Base-by-base conservation (phyloP, 192 early-diverging fungal species). In the Entomortierella parvispora region DNA sequence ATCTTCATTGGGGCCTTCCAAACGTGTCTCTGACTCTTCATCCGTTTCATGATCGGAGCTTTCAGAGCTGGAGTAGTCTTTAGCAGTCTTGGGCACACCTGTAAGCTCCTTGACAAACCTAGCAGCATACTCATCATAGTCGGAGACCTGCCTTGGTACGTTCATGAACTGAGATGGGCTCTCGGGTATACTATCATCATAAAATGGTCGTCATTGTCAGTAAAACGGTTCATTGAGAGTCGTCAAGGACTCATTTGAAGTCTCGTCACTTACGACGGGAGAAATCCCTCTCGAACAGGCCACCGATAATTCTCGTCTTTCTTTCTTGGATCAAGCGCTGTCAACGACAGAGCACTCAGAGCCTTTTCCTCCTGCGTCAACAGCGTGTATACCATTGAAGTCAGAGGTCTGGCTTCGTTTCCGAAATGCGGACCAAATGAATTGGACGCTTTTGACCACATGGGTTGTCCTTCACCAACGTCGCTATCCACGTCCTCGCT, bases 61-160 rank as follows among this genome's bases (percentile, higher is more conserved):
- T 2, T 45, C 46, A 0, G 11, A 15, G 20, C 34, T 28, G 1
- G 37, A 31, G 47, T 58, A 67, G 28, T 67, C 65, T 2, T 42
- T 42, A 18, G 54, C 65, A 0, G 29, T 42, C 32, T 76, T 76
- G 26, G 72, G 72, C 15, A 76, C 72, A 14, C 72, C 72, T 5
- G 59, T 52, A 43, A 76, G 48, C 34, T 76, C 72, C 20, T 67
- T 44, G 4, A 76, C 72, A 50, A 76, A 76, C 5, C 40, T 46
- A 49, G 68, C 15, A 18, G 64, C 72, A 2, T 76, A 37, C 22
- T 56, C 3, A 17, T 68, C 65, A 26, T 62, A 62, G 22, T 23
- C 29, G 14, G 62, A 22, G 7, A 26, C 33, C 22, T 52, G 31
- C 29, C 5, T 9, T 8, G 25, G 22, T n/a, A 4, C 18, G 47